These are phyloP conservation scores for Hypoxylon sp. DNA, from an alignment of 2,329 filamentous ascomycete species.

Conservation along the genomic window DNA sequence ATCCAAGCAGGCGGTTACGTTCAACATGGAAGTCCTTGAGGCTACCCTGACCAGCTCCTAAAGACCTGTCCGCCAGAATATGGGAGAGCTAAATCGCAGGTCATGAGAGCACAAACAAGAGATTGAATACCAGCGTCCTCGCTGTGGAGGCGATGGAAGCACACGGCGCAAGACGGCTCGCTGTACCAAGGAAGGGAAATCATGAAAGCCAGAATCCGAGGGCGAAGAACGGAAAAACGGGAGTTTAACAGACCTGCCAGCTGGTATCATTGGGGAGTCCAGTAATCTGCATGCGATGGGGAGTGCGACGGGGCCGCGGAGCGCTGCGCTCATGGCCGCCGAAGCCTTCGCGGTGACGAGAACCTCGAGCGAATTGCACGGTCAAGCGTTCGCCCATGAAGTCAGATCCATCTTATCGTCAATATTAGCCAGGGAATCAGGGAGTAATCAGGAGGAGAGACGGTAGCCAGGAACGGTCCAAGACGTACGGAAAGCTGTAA, in stretches of 20 bases:
- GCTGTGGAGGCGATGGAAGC: conserved; percentile 49
- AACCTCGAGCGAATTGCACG: conserved; percentile 96
- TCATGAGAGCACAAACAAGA: conserved; percentile 48
- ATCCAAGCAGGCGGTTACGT: conserved; percentile 52
- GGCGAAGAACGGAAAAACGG: conserved; percentile 65
- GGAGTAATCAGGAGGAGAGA: conserved; percentile 51
- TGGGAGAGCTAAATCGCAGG: conserved; percentile 46
- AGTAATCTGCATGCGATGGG: conserved; percentile 97
- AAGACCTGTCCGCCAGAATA: conserved; percentile 50
- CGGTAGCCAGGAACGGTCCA: conserved; percentile 55
- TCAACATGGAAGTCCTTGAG: conserved; percentile 52
- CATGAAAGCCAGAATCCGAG: conserved; percentile 55
- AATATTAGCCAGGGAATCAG: conserved; percentile 58
- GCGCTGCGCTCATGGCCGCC: conserved; percentile 70
- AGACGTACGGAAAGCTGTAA: conserved; percentile 73
- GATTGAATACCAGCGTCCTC: conserved; percentile 49
- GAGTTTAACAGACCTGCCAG: conserved; percentile 96
- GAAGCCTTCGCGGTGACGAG: conserved; percentile 68
- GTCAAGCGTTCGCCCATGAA: conserved; percentile 98
- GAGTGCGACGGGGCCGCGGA: conserved; percentile 89
- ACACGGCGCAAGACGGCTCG: conserved; percentile 50
- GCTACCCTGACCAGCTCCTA: conserved; percentile 53
- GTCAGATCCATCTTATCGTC: conserved; percentile 85
- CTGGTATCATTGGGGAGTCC: conserved; percentile 98
- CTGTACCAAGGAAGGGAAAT: conserved; percentile 49